phyloP scores from a whole-genome alignment of 768 basidiomycete genomes.

The Termitomyces heimii region DNA sequence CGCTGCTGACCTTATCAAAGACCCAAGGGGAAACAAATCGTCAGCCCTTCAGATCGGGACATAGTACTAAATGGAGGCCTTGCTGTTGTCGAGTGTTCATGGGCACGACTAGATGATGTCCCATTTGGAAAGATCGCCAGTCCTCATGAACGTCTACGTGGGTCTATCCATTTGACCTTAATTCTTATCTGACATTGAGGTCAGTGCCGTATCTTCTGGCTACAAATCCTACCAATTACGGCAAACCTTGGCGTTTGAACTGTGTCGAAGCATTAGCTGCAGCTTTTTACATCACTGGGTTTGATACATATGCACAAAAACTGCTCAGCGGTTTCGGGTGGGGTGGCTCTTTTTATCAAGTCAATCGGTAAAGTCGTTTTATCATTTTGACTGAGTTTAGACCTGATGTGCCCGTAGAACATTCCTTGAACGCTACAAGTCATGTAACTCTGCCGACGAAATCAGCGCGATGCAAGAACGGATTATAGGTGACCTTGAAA shows the following conservation, averaged over 20 bases:
- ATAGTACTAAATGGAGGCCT: constrained; percentile 70
- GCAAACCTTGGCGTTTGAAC: constrained; percentile 93
- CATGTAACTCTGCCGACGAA: constrained; percentile 58
- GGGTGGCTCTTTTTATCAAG: constrained; percentile 82
- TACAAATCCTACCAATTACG: constrained; percentile 96
- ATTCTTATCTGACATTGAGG: not conserved
- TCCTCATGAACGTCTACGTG: constrained; percentile 86
- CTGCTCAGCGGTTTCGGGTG: constrained; percentile 83
- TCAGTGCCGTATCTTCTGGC: constrained; percentile 93
- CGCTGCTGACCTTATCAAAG: constrained; percentile 28
- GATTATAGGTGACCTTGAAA: constrained; percentile 66
- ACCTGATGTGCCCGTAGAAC: constrained; percentile 26
- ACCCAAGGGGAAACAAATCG: constrained; percentile 73
- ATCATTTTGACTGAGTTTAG: not conserved
- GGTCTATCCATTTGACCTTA: constrained; percentile 18
- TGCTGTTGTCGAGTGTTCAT: constrained; percentile 98
- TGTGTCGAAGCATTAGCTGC: constrained; percentile 95
- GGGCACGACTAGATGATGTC: constrained; percentile 93
- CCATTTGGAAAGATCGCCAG: constrained; percentile 92
- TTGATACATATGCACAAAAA: constrained; percentile 72
- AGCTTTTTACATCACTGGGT: constrained; percentile 90
- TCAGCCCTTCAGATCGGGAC: constrained; percentile 82
- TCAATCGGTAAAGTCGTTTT: constrained; percentile 59
- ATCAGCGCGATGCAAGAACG: constrained; percentile 55
- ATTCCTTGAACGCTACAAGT: constrained; percentile 71